These are phyloP conservation scores for Pseudocercospora fijiensis DNA, from an alignment of 2,329 filamentous ascomycete species.

Conservation along the genomic window DNA sequence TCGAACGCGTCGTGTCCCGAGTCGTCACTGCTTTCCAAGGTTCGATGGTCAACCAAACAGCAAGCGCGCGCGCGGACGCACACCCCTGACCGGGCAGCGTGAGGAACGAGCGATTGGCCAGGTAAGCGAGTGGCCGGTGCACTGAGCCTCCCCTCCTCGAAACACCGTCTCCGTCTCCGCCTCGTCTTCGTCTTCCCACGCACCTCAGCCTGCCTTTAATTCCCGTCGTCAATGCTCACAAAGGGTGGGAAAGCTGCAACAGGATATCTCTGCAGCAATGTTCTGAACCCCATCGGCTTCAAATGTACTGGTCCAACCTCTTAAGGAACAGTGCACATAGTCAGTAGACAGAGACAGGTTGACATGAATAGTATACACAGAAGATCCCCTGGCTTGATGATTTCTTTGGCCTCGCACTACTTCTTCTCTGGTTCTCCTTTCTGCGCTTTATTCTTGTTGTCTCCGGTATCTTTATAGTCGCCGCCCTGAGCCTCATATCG, in stretches of 20 bases:
- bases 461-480: constrained; percentile 36
- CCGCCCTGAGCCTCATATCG: constrained; percentile 37
- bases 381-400: neutral
- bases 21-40: neutral
- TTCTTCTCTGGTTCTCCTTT: constrained; percentile 39
- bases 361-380: neutral
- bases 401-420: constrained; percentile 8
- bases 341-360: neutral
- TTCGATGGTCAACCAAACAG: neutral
- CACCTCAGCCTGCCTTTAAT: too few species aligned
- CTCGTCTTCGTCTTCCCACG: too few species aligned
- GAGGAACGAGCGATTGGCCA: too few species aligned
- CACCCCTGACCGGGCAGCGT: too few species aligned
- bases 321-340: neutral
- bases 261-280: constrained; percentile 18
- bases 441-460: constrained; percentile 31
- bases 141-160: too few species aligned
- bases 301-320: constrained; percentile 13
- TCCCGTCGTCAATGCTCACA: constrained; percentile 33
- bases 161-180: too few species aligned
- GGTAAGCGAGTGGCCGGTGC: too few species aligned
- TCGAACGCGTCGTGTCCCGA: neutral
- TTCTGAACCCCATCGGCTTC: constrained; percentile 18
- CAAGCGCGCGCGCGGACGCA: too few species aligned
- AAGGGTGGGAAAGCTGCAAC: constrained; percentile 6